Conservation (phyloP, 352 stramenopile species). For the Hyaloperonospora brassicae region DNA sequence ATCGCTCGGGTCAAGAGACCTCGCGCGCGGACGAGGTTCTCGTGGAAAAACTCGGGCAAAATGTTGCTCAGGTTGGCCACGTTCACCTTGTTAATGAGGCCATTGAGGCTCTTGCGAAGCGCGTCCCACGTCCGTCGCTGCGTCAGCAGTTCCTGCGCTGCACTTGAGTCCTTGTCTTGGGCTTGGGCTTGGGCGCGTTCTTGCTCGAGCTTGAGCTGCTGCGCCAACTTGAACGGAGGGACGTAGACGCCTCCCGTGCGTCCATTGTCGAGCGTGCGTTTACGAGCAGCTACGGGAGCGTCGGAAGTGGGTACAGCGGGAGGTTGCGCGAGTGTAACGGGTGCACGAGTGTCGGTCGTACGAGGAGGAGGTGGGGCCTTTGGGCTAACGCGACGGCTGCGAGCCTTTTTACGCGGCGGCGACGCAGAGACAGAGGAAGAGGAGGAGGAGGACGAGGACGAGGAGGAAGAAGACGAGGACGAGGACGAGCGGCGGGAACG, state of each 20-base stretch:
- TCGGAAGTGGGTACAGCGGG: conserved; percentile 10
- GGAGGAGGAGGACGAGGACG: conserved; percentile 12
- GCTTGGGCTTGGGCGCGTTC: conserved; percentile 14
- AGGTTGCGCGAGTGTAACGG: neutral
- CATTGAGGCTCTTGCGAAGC: conserved; percentile 96
- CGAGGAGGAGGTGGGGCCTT: conserved; percentile 12
- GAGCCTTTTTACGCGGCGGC: conserved; percentile 27
- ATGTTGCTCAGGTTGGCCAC: conserved; percentile 93
- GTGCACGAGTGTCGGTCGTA: conserved; percentile 6
- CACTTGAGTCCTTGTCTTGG: conserved; percentile 15
- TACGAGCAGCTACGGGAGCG: neutral
- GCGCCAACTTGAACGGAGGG: conserved; percentile 87
- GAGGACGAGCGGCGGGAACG: too few relatives aligned
- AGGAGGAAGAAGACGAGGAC: conserved; percentile 15
- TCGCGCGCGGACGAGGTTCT: conserved; percentile 95
- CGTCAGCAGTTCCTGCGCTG: conserved; percentile 63
- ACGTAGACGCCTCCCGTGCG: conserved; percentile 89
- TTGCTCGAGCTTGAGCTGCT: conserved; percentile 29
- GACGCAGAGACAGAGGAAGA: conserved; percentile 16
- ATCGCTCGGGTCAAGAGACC: conserved; percentile 91
- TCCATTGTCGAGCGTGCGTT: conserved; percentile 26
- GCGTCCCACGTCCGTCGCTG: conserved; percentile 94
- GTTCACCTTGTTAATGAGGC: conserved; percentile 96
- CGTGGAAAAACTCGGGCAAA: conserved; percentile 93
- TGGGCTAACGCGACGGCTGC: conserved; percentile 1